phyloP scores from a whole-genome alignment of 2,329 filamentous ascomycete species.

The Xylaria sp. region DNA sequence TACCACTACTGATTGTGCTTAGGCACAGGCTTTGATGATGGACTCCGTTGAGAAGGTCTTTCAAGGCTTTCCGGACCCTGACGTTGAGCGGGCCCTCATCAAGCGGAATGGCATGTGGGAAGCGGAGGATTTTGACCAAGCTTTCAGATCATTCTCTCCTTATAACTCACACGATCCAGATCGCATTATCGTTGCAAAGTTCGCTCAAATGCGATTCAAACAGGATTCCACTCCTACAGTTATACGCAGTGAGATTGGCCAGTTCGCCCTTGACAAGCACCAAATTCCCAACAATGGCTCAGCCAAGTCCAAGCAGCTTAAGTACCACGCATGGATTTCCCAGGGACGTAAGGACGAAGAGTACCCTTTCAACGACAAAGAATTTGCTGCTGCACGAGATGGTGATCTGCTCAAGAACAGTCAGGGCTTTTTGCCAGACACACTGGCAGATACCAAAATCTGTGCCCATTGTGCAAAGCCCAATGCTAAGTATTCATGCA shows the following conservation, averaged over 20 bases:
- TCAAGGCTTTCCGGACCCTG: constrained; percentile 24
- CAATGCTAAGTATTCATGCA: constrained; percentile 1
- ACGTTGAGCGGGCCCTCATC: constrained; percentile 3
- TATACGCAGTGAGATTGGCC: constrained; percentile 21
- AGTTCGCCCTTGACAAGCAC: constrained; percentile 23
- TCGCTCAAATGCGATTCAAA: neutral
- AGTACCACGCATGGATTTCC: constrained; percentile 25
- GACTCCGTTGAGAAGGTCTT: constrained; percentile 33
- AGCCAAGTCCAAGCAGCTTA: constrained; percentile 29
- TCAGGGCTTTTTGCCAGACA: constrained; percentile 28
- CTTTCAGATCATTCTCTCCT: neutral
- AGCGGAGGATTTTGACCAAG: neutral
- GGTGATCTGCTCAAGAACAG: neutral
- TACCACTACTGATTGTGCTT: neutral
- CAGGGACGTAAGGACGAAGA: constrained; percentile 33
- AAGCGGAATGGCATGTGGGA: neutral
- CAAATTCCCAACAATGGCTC: constrained; percentile 27
- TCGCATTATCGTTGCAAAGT: neutral
- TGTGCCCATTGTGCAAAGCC: constrained; percentile 29
- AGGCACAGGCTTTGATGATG: constrained; percentile 13
- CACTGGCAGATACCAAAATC: constrained; percentile 14
- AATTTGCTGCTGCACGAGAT: neutral
- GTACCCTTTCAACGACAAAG: constrained; percentile 19
- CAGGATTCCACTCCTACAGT: neutral
- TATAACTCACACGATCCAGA: constrained; percentile 10